Base-by-base conservation (phyloP, 2,329 filamentous ascomycete genomes). In the Catunica adiposa region DNA sequence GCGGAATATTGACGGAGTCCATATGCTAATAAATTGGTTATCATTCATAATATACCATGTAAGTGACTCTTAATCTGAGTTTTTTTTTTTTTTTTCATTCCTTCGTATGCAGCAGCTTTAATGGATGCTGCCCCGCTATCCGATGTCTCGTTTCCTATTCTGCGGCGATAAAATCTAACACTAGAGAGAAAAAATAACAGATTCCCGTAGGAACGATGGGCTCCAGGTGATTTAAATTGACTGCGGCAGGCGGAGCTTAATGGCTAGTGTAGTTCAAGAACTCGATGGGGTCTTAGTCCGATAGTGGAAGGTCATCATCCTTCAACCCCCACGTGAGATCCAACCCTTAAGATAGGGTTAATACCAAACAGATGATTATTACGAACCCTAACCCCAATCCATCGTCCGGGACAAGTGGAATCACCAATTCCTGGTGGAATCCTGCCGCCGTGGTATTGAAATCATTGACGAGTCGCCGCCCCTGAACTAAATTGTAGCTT, bases 21-120 rank as follows among this genome's bases (percentile, higher is more conserved):
- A 9, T 48, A 25, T 25, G 26, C 11, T 25, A 8, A 23, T 22
- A 8, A 48, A 5, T 11, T 8, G 11, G 7, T 6, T 25, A 15
- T 48, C 26, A 48, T 22, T 48, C 17, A 48, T 9, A 48, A 11
- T 48, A 17, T 25, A 3, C 44, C 3, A 22, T 48, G 8, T 48
- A 20, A 48, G 23, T 52, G 17, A 38, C 50, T 52, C 50, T 52
- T 52, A 52, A 34, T 47, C 26, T 23, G 23, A 23, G 23, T 26
- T 54, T 31, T 47, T 48, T 37, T 48, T 31, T 29, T 54, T 42
- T 42, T 44, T 23, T 31, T 29, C 29, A 38, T 25, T 31, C 25
- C 22, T 25, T 17, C 23, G 26, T 54, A 54, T 44, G 23, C 31
- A 38, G 9, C 51, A n/a, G n/a, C 51, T 38, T 53, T 53, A 53